Conservation (phyloP, 2,329 filamentous ascomycete species). For the Ophiocordyceps polyrhachis-furcata region DNA sequence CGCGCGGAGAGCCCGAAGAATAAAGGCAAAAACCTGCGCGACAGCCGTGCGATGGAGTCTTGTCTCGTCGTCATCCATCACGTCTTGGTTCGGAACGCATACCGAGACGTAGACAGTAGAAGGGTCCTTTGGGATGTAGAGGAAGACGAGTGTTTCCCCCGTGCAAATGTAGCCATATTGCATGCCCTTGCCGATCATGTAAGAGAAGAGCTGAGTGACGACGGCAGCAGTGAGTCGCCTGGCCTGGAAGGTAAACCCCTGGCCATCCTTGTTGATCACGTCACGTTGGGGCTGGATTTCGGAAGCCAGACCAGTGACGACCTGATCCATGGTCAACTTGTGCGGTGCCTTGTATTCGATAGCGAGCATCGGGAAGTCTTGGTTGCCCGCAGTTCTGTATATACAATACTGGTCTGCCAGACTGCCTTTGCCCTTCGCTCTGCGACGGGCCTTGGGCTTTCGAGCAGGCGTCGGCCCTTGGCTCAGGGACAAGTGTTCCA, state of each 20-base stretch:
- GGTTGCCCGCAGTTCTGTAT: conserved; percentile 2
- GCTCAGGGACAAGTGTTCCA: conserved; percentile 8
- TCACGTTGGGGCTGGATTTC: conserved; percentile 15
- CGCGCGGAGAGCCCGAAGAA: conserved; percentile 13
- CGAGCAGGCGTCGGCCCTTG: too few relatives aligned
- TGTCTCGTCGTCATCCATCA: conserved; percentile 13
- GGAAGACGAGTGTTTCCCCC: conserved; percentile 15
- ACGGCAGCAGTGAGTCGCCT: conserved; percentile 15
- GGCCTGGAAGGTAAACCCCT: conserved; percentile 11
- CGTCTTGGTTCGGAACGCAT: conserved; percentile 15
- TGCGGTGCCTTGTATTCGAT: conserved; percentile 12
- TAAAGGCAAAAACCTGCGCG: conserved; percentile 19
- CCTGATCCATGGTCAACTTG: conserved; percentile 14
- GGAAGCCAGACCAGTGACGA: conserved; percentile 13
- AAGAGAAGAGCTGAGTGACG: conserved; percentile 20
- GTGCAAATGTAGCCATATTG: conserved; percentile 17
- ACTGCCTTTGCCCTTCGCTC: conserved; percentile 10
- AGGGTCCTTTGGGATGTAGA: conserved; percentile 15
- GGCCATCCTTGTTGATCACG: conserved; percentile 13
- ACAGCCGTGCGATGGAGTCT: conserved; percentile 18
- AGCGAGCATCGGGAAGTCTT: background rate
- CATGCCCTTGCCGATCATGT: conserved; percentile 17
- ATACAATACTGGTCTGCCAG: conserved; percentile 15
- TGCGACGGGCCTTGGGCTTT: conserved; percentile 3
- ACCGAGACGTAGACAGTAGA: conserved; percentile 14